Conservation (phyloP, 805 yeast species). For the Candida ovalis region DNA sequence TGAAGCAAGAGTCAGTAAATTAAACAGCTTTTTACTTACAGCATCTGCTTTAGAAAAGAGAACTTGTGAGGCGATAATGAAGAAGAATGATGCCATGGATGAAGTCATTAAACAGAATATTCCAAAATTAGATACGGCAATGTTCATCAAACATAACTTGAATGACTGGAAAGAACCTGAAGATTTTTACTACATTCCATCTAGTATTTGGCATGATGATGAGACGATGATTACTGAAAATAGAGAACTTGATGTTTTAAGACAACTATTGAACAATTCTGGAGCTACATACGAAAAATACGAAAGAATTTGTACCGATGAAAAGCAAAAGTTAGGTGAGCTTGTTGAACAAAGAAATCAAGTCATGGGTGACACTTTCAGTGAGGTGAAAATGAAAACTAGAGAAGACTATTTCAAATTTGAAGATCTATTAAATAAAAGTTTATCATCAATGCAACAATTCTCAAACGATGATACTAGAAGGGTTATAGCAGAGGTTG, state of each 20-base stretch:
- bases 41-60: slow-evolving; percentile 60
- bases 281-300: slow-evolving; percentile 35
- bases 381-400: slow-evolving; percentile 37
- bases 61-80: slow-evolving; percentile 42
- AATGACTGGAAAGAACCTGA: slow-evolving; percentile 78
- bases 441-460: slow-evolving; percentile 50
- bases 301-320: slow-evolving; percentile 42
- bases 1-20: slow-evolving; percentile 67
- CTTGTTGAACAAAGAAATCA: slow-evolving; percentile 33
- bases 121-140: slow-evolving; percentile 74
- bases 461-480: slow-evolving; percentile 71
- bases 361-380: slow-evolving; percentile 28
- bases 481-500: slow-evolving; percentile 77
- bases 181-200: slow-evolving; percentile 82
- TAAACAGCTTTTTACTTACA: slow-evolving; percentile 64
- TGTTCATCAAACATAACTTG: slow-evolving; percentile 88
- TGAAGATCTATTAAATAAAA: slow-evolving; percentile 50
- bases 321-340: slow-evolving; percentile 48
- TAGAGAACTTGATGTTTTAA: slow-evolving; percentile 54
- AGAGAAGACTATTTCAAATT: slow-evolving; percentile 38
- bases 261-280: slow-evolving; percentile 43
- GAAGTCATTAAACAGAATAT: slow-evolving; percentile 62
- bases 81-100: slow-evolving; percentile 44
- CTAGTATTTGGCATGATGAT: slow-evolving; percentile 97
- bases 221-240: slow-evolving; percentile 61